phyloP scores from a whole-genome alignment of 331 rosid genomes.

The Arachis monticola region DNA sequence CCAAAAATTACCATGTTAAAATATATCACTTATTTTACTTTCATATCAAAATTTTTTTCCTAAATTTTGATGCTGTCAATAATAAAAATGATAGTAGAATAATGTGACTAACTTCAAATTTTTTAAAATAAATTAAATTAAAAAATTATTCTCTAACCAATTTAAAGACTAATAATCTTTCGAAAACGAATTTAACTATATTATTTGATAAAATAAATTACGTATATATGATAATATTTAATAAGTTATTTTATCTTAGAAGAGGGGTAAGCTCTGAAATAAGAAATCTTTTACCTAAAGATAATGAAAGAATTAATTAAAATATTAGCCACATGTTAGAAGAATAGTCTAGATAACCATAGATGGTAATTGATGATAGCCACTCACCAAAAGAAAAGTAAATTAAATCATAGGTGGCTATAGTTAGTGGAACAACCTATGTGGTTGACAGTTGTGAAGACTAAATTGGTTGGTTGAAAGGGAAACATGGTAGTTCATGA shows the following conservation, averaged over 20 bases:
- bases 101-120: too few relatives aligned
- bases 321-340: not conserved
- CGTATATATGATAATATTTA: not conserved
- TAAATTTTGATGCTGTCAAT: too few relatives aligned
- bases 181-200: too few relatives aligned
- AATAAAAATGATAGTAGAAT: too few relatives aligned
- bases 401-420: not conserved
- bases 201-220: too few relatives aligned
- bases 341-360: not conserved
- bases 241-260: not conserved
- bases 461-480: constrained; percentile 22
- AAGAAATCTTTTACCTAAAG: not conserved
- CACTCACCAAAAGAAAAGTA: too few relatives aligned
- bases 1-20: too few relatives aligned
- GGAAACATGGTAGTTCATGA: constrained; percentile 1
- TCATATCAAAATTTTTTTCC: too few relatives aligned
- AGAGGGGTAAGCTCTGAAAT: not conserved
- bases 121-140: too few relatives aligned
- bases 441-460: constrained; percentile 36
- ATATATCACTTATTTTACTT: too few relatives aligned
- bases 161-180: too few relatives aligned
- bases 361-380: not conserved
- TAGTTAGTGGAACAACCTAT: not conserved
- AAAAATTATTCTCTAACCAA: too few relatives aligned
- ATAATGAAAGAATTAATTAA: not conserved